A percentile compares a stretch with the other conserved stretches of the same genome.
These are phyloP conservation scores for Cairneyella variabilis DNA, from an alignment of 495 filamentous ascomycete species.

Conservation along the genomic window DNA sequence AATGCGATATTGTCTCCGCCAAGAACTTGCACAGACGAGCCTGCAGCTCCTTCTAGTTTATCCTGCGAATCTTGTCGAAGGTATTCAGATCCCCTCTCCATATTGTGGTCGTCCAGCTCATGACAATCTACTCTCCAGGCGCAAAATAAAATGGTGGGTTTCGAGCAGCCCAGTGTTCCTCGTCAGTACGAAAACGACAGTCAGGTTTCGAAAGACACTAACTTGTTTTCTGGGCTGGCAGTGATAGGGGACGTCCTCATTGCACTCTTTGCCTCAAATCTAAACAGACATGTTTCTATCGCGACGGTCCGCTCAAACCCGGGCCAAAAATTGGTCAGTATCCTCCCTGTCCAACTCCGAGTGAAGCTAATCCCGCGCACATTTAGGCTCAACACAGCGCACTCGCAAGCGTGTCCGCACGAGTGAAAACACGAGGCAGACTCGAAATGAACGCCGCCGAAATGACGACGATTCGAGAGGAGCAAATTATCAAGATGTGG, in stretches of 20 bases:
- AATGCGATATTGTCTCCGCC: not conserved
- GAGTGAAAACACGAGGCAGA: too few species aligned
- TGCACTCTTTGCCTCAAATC: not conserved
- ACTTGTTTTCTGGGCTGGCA: not conserved
- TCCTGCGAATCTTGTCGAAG: not conserved
- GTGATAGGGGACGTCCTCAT: conserved; percentile 1
- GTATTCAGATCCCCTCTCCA: not conserved
- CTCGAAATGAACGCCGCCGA: too few species aligned
- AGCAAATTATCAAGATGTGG: too few species aligned
- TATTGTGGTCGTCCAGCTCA: not conserved
- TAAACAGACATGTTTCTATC: not conserved
- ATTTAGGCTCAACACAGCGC: not conserved
- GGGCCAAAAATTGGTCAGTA: conserved; percentile 3
- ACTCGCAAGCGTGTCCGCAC: not conserved
- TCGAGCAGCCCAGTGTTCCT: not conserved
- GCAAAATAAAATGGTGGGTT: conserved; percentile 8
- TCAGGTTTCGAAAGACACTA: not conserved
- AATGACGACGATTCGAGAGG: too few species aligned
- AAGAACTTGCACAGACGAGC: not conserved
- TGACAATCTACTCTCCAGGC: not conserved
- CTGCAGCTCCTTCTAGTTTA: not conserved
- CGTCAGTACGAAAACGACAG: not conserved
- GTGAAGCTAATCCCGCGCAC: not conserved
- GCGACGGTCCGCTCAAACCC: not conserved
- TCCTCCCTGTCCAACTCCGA: too few species aligned